Evolutionary conservation across 2,329 filamentous ascomycete species (phyloP).

Genomic region (Exophiala oligosperma): DNA sequence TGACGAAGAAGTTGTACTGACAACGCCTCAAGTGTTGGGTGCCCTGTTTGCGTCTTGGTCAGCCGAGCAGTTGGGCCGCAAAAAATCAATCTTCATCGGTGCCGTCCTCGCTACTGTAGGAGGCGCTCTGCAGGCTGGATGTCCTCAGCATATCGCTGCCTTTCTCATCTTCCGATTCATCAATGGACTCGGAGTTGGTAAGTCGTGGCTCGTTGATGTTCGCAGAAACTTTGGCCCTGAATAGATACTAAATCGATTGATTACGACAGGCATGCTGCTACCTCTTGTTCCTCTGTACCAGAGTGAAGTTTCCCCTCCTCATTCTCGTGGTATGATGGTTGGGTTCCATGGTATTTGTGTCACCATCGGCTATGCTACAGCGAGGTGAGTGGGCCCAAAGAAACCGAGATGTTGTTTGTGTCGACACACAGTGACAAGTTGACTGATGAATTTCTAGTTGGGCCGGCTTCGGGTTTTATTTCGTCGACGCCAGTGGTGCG

Average conservation of each 20-base stretch:
- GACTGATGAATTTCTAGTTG: conserved; percentile 22
- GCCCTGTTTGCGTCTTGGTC: conserved; percentile 1
- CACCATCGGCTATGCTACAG: conserved; percentile 3
- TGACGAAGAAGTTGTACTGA: background rate
- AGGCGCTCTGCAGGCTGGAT: conserved; percentile 38
- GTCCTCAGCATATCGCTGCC: conserved; percentile 7
- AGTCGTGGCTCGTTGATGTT: background rate
- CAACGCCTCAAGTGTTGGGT: conserved; percentile 1
- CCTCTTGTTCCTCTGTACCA: conserved; percentile 24
- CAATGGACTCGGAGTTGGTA: conserved; percentile 39
- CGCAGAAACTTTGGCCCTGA: background rate
- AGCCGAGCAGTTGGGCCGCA: conserved; percentile 35
- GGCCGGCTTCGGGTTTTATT: conserved; percentile 32
- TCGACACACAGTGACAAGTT: background rate
- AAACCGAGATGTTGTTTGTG: background rate
- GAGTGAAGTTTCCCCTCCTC: conserved; percentile 33
- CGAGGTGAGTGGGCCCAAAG: background rate
- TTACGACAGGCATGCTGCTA: conserved; percentile 3
- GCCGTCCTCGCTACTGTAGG: conserved; percentile 36
- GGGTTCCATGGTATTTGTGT: conserved; percentile 33
- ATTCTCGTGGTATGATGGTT: conserved; percentile 30
- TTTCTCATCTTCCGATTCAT: conserved; percentile 40
- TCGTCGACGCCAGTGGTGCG: conserved; percentile 23
- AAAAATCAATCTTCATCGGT: conserved; percentile 38
- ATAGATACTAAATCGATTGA: background rate